These are phyloP conservation scores for Chondrus crispus DNA, from an alignment of 23 red algal species.

Conservation along the genomic window DNA sequence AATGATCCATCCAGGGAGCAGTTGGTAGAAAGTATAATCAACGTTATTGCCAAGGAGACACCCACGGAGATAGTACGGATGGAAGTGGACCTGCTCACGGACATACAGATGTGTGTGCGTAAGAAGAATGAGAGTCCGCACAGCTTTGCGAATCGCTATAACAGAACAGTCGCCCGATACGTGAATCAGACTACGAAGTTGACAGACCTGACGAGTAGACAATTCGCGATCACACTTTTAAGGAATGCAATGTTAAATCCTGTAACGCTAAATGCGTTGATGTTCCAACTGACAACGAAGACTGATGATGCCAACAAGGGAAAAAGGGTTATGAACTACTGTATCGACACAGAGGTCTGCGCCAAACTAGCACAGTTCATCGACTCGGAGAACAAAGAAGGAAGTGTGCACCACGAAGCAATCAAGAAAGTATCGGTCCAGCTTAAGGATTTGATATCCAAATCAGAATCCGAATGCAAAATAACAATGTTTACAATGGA, in stretches of 20 bases:
- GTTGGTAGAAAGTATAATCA: constrained; percentile 25
- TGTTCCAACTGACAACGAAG: neutral
- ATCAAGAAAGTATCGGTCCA: neutral
- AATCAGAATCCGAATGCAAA: neutral
- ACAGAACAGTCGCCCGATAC: neutral
- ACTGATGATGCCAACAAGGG: neutral
- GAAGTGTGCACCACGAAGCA: neutral
- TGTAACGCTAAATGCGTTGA: constrained; percentile 1
- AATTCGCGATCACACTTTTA: neutral
- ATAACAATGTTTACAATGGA: constrained; percentile 19
- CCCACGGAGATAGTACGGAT: constrained; percentile 21
- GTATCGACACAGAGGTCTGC: neutral
- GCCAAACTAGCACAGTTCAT: neutral
- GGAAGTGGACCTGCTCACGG: constrained; percentile 44
- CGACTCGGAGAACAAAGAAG: neutral
- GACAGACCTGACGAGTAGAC: neutral
- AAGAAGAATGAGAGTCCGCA: neutral
- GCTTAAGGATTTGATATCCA: too few species aligned
- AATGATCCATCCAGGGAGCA: neutral
- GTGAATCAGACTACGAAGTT: neutral
- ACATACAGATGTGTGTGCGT: constrained; percentile 10
- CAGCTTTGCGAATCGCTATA: neutral
- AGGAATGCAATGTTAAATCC: neutral
- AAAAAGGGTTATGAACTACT: neutral
- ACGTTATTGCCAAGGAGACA: constrained; percentile 16